A percentile compares a stretch with the other conserved stretches of the same genome.
These are phyloP conservation scores for Hypholoma fasciculare DNA, from an alignment of 768 basidiomycete genomes.

Conservation along the genomic window DNA sequence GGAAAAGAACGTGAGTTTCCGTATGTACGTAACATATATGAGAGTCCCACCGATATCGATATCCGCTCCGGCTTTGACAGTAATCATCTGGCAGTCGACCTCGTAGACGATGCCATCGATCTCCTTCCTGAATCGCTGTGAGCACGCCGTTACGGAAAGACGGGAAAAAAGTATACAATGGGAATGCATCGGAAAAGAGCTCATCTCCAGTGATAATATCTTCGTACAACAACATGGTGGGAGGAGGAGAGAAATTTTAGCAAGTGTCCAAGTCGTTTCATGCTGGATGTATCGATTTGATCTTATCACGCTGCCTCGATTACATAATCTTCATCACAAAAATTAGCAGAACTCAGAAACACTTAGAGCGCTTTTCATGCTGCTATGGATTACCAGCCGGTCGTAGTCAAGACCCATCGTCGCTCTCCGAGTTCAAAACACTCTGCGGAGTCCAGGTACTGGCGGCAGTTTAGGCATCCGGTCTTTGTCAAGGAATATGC, in stretches of 20 bases:
- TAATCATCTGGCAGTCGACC: constrained; percentile 77
- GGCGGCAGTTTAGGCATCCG: constrained; percentile 86
- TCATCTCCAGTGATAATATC: constrained; percentile 83
- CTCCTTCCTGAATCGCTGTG: constrained; percentile 53
- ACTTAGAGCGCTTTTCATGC: constrained; percentile 14
- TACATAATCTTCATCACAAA: constrained; percentile 7
- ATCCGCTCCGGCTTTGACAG: constrained; percentile 72
- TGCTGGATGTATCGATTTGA: constrained; percentile 32
- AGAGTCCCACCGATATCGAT: constrained; percentile 80
- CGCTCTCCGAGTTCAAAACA: constrained; percentile 56
- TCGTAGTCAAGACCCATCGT: constrained; percentile 63
- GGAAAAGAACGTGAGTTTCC: not conserved
- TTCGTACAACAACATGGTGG: constrained; percentile 69
- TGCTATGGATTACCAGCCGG: constrained; percentile 80
- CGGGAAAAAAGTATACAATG: constrained; percentile 52
- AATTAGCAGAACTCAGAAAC: not conserved
- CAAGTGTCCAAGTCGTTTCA: constrained; percentile 14
- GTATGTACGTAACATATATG: not conserved
- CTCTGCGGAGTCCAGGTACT: constrained; percentile 76
- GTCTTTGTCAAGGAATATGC: constrained; percentile 98
- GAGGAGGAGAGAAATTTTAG: constrained; percentile 19
- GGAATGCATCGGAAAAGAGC: constrained; percentile 94
- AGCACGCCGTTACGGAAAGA: not conserved
- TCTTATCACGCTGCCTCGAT: constrained; percentile 29
- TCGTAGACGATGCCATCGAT: constrained; percentile 83